Base-by-base conservation (phyloP, 352 stramenopile genomes). In the Phytophthora melonis region DNA sequence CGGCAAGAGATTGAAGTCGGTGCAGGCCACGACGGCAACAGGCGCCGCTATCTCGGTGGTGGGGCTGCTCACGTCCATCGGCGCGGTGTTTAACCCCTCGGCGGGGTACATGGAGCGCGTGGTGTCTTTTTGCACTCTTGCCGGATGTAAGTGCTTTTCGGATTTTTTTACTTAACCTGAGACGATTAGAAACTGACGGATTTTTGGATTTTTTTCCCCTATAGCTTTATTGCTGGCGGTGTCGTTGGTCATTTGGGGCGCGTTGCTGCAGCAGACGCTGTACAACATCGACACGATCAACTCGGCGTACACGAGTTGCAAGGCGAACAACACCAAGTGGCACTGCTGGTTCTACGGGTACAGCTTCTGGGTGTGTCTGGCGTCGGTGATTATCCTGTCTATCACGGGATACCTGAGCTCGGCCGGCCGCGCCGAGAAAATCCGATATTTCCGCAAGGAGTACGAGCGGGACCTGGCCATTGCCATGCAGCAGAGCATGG, bases 261-360 rank as follows among this genome's bases (percentile, higher is more conserved):
- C 87, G 21, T 70, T 88, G 39, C 75, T 95, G 13, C 89, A 95
- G 62, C 89, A 95, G 65, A 89, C 82, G 1, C 58, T 95, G 52
- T 93, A 94, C 65, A 75, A 92, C 49, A 89, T 94, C 54, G 89
- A 95, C 66, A 88, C 84, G 6, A 86, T 95, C 61, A 92, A 90
- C 66, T 84, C 87, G 14, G 87, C 87, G 7, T 95, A 92, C 69
- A 83, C 83, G 10, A 89, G 77, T 36, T 95, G 89, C 66, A 94
- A 94, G 72, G 76, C 82, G 1, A 78, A 93, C 59, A 73, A 81
- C 55, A 80, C 72, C 36, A 62, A 93, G 41, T 95, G 89, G 89
- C 83, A 82, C 52, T 95, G 89, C 75, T 95, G 89, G 89, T 95
- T 95, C 77, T 95, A 95, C 65, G 89, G 89, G 16, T 93, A 87